Evolutionary conservation across 768 basidiomycete genomes (phyloP), one percentile per base, ranked within the genome.

Genomic region (Pleurotus salmoneostramineus): DNA sequence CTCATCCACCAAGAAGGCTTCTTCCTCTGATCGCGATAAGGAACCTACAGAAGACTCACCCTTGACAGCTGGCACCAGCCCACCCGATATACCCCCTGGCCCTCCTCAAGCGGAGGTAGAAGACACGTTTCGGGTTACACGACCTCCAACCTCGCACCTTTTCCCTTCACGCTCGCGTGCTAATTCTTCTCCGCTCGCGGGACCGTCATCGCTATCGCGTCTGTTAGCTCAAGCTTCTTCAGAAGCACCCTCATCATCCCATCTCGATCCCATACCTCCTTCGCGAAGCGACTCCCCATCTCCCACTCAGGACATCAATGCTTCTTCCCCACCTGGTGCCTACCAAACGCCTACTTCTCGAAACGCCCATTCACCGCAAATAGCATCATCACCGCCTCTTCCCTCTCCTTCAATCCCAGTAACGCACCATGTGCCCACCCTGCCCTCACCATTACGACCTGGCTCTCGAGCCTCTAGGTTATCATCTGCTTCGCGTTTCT

Each of bases 141-240:
- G 83, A 56, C 77, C 86, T 11, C 81, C 85, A n/a, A 87, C 82
- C 32, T 84, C 87, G 1, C 87, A 82, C 59, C 74, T 88, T 44
- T 88, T 89, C 64, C 83, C 85, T 8, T 70, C 75, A 14, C 83
- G 89, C 8, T 72, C 80, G 4, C 81, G 90, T 44, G 74, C 87
- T 15, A 85, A 82, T 62, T 87, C 88, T 11, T 85, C 87, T 6
- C 85, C 87, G 4, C 75, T 79, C 10, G 85, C 84, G 4, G 87
- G 89, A 8, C 89, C 87, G 1, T 92, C 91, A 5, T 91, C 90
- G 2, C 75, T 93, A 59, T 92, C 91, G 11, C 83, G 89, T 31
- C 74, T 93, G 3, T 75, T 93, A 21, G 91, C 91, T 0, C 91
- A 93, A 64, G 91, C 91, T 3, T 71, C 77, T 15, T 66, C 76